phyloP scores from a whole-genome alignment of 768 basidiomycete genomes.

The Bullera alba region DNA sequence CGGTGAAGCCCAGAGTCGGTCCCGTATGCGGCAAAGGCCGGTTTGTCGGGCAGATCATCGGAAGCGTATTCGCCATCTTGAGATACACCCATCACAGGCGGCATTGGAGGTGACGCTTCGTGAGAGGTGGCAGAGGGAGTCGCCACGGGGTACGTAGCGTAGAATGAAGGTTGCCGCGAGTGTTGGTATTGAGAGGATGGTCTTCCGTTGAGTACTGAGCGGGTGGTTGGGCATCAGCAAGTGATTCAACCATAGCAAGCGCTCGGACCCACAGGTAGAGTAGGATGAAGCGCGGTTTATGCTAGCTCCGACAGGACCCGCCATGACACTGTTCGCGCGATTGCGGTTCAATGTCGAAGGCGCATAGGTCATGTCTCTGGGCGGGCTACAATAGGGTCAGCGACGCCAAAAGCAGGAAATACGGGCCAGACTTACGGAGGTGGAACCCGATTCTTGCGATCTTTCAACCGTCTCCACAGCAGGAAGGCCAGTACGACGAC shows the following conservation, averaged over 20 bases:
- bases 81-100: background rate
- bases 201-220: constrained; percentile 13
- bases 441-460: constrained; percentile 24
- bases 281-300: constrained; percentile 19
- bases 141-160: constrained; percentile 2
- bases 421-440: constrained; percentile 23
- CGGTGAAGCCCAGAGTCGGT: background rate
- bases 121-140: constrained; percentile 2
- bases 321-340: constrained; percentile 10
- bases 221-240: constrained; percentile 1
- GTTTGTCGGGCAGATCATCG: background rate
- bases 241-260: background rate
- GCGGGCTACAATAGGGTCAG: constrained; percentile 17
- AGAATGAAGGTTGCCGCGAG: constrained; percentile 17
- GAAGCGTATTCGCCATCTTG: background rate
- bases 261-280: constrained; percentile 23
- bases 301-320: background rate
- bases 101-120: constrained; percentile 3
- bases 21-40: background rate
- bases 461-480: constrained; percentile 16
- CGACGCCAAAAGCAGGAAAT: background rate
- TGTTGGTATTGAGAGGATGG: constrained; percentile 18
- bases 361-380: constrained; percentile 31
- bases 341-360: constrained; percentile 1
- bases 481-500: constrained; percentile 14